Percentiles rank a stretch among this genome's conserved stretches.
Evolutionary conservation across 2,329 filamentous ascomycete species (phyloP).

Genomic region (Fusarium chuoi): DNA sequence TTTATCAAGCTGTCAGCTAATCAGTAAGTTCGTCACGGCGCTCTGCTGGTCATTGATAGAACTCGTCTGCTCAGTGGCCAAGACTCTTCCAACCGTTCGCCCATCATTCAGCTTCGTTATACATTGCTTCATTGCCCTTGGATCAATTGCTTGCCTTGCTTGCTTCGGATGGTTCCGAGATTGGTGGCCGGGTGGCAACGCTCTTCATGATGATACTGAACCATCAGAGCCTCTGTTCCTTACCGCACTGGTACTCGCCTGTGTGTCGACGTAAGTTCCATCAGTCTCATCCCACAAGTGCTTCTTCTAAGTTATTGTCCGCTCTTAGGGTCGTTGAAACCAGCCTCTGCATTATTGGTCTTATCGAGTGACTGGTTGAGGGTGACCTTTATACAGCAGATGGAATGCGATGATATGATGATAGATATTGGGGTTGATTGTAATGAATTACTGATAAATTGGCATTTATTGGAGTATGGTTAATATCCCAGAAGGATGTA

Average conservation of each 20-base stretch:
- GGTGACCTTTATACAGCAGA: too few relatives aligned
- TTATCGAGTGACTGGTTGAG: background rate
- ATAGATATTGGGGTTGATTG: rapidly evolving
- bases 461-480: background rate
- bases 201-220: background rate
- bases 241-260: background rate
- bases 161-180: background rate
- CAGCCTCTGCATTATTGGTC: background rate
- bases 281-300: rapidly evolving
- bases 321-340: background rate
- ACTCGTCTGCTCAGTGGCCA: background rate
- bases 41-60: background rate
- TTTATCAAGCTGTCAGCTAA: background rate
- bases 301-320: rapidly evolving
- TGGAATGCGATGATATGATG: background rate
- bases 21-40: background rate
- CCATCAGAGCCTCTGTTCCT: background rate
- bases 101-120: background rate
- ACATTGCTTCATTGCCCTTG: background rate
- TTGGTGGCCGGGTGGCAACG: background rate
- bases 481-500: too few relatives aligned
- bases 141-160: background rate
- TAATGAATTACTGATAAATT: background rate
- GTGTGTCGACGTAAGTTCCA: background rate
- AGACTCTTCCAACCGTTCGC: background rate